phyloP scores from a whole-genome alignment of 345 rosid species.

The Garcia nutans region DNA sequence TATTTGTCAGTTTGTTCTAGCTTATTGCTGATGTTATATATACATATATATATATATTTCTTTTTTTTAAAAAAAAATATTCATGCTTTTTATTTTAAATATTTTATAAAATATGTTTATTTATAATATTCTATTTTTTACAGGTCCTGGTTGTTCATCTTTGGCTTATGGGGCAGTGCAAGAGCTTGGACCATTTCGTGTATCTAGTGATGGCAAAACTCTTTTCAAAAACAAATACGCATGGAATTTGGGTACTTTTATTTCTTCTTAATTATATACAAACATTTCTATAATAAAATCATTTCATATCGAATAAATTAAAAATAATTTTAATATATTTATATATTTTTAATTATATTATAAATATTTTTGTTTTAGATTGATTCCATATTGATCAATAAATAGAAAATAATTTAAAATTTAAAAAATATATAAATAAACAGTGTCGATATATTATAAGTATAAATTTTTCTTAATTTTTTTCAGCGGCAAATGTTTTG shows the following conservation, averaged over 20 bases:
- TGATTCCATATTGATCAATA: too few species aligned
- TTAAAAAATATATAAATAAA: too few species aligned
- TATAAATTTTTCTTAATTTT: too few species aligned
- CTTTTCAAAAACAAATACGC: conserved; percentile 34
- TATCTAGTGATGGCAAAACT: conserved; percentile 42
- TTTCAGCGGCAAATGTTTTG: conserved; percentile 39
- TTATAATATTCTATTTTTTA: background rate
- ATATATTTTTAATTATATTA: too few species aligned
- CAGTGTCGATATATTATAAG: too few species aligned
- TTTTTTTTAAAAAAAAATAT: too few species aligned
- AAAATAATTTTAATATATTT: too few species aligned
- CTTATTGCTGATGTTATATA: background rate
- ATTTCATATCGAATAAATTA: background rate
- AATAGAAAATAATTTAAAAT: too few species aligned
- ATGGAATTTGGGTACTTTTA: conserved; percentile 34
- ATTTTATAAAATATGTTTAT: background rate
- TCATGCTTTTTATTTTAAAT: too few species aligned
- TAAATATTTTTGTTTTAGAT: too few species aligned
- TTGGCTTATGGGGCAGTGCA: conserved; percentile 45
- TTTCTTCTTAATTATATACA: background rate
- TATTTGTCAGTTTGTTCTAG: background rate
- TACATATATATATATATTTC: background rate
- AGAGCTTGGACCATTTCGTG: conserved; percentile 48
- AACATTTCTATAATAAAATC: too few species aligned
- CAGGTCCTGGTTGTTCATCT: conserved; percentile 53